Evolutionary conservation across 1,284 basidiomycete species (phyloP).

Genomic region (Paramarasmius palmivorus): DNA sequence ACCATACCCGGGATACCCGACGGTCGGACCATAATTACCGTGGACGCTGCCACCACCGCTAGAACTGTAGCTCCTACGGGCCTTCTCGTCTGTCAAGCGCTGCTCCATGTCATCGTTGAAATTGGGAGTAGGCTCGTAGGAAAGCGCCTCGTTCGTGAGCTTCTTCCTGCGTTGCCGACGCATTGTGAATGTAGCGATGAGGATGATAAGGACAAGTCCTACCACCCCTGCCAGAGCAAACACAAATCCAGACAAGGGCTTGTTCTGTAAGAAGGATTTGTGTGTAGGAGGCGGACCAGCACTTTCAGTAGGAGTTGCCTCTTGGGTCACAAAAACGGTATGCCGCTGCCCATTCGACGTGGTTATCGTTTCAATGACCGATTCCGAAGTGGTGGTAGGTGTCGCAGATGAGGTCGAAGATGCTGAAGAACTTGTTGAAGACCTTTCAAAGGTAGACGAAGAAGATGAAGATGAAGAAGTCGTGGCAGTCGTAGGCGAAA

Average conservation of each 20-base stretch:
- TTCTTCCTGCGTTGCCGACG: conserved; percentile 49
- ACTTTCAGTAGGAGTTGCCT: conserved; percentile 16
- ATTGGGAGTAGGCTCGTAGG: conserved; percentile 48
- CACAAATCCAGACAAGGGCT: conserved; percentile 55
- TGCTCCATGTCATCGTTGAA: conserved; percentile 28
- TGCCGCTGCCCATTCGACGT: conserved; percentile 19
- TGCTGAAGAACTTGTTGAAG: conserved; percentile 11
- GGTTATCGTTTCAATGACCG: conserved; percentile 7
- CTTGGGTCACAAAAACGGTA: conserved; percentile 25
- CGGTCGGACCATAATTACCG: neutral
- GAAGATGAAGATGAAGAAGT: conserved; percentile 16
- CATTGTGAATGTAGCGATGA: conserved; percentile 45
- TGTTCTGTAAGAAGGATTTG: conserved; percentile 60
- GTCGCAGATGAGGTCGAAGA: conserved; percentile 13
- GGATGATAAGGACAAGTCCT: conserved; percentile 46
- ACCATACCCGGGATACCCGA: neutral
- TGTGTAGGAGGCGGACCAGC: conserved; percentile 21
- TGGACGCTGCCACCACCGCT: neutral
- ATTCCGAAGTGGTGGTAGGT: conserved; percentile 4
- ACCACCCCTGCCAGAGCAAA: conserved; percentile 56
- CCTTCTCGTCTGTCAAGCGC: conserved; percentile 31
- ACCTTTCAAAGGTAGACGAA: conserved; percentile 18
- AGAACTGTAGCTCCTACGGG: conserved; percentile 32
- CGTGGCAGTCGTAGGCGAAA: conserved; percentile 21
- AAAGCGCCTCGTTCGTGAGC: conserved; percentile 49